Evolutionary conservation across 2,329 filamentous ascomycete species (phyloP), one percentile per base, ranked within the genome.

Genomic region (Nakataea oryzae): DNA sequence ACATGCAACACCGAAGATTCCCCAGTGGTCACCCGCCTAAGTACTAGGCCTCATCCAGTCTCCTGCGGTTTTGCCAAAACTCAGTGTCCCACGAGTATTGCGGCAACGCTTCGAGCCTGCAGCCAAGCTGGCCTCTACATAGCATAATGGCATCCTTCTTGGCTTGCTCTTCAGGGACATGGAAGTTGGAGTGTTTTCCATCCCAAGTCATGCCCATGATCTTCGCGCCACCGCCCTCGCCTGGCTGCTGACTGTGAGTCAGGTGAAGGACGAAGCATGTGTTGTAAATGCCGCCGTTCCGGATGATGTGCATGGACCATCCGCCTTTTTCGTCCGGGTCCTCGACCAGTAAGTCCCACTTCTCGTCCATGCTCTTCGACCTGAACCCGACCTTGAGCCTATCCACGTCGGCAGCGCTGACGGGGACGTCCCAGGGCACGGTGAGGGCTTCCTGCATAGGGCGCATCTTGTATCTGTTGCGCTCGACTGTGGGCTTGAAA

Each of bases 361-460:
- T 69, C 47, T 68, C 63, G 32, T 67, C 66, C 66, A 67, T 67
- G 59, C 59, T 60, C 59, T 30, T 59, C 47, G 66, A 64, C 62
- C 59, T 64, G 61, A 66, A 67, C 58, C 67, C 66, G 60, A 61
- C 63, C 61, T 66, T 69, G 57, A 68, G 60, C 64, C 66, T 68
- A 59, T 66, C 64, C 64, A 69, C 57, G 63, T 69, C 67, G 50
- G 62, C 54, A n/a, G 66, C 62, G 61, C 64, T 67, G 62, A 67
- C 67, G 13, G 63, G 57, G 34, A 67, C 61, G 61, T 57, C 66
- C 65, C 61, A 67, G 41, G 63, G 57, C 62, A 63, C 65, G 61
- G 63, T 67, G 55, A 66, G 63, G 62, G 65, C 66, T 54, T 30
- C 28, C 54, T 62, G n/a, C n/a, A 57, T 28, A 57, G 21, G 54